phyloP scores from a whole-genome alignment of 352 stramenopile species.

The Chloridella minuta region DNA sequence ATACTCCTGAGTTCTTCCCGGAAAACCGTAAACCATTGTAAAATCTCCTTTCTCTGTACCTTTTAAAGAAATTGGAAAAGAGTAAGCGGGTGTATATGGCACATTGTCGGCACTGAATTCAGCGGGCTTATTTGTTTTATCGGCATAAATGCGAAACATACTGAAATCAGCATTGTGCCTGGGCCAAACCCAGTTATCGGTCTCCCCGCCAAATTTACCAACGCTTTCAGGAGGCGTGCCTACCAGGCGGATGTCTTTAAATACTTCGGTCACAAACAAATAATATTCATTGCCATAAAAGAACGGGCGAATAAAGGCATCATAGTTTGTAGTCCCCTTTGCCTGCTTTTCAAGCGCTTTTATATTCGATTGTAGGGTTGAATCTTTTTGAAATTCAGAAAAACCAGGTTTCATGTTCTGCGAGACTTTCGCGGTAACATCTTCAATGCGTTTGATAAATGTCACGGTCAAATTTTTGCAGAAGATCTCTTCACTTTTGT shows the following conservation, averaged over 20 bases:
- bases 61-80: neutral
- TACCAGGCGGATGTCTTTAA: neutral
- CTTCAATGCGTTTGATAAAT: neutral
- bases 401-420: neutral
- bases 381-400: neutral
- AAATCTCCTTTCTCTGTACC: neutral
- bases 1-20: neutral
- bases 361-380: neutral
- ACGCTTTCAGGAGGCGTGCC: neutral
- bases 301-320: neutral
- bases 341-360: neutral
- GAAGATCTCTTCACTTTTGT: neutral
- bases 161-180: neutral
- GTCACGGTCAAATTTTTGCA: neutral
- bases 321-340: neutral
- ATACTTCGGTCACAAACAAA: neutral
- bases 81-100: neutral
- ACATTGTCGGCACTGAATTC: neutral
- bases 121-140: neutral
- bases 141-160: neutral
- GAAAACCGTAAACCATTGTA: neutral
- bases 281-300: neutral
- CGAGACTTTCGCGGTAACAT: neutral
- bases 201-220: neutral
- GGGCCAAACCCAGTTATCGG: neutral